Evolutionary conservation across 768 basidiomycete species (phyloP).

Genomic region (Hericium rajendrae): DNA sequence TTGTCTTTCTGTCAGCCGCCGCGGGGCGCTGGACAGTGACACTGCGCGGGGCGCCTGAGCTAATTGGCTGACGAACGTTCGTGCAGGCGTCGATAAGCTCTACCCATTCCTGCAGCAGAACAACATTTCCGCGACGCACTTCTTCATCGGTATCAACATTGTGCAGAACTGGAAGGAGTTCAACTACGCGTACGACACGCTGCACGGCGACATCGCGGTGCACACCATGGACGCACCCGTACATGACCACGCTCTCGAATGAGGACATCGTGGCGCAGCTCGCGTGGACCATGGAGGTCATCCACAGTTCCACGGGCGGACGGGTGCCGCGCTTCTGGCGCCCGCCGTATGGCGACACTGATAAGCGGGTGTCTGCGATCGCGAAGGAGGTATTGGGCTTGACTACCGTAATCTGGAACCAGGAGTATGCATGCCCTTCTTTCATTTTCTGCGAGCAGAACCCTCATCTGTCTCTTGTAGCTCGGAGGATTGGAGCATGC

Average conservation of each 20-base stretch:
- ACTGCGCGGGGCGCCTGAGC: neutral
- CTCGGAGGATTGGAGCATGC: slow-evolving; percentile 72
- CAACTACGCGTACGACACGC: slow-evolving; percentile 21
- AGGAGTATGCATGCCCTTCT: slow-evolving; percentile 17
- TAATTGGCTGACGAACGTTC: neutral
- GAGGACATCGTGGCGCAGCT: slow-evolving; percentile 62
- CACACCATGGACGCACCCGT: slow-evolving; percentile 70
- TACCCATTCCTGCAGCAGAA: slow-evolving; percentile 30
- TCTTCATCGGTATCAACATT: slow-evolving; percentile 37
- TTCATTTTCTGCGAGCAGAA: slow-evolving; percentile 1
- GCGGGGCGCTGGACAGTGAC: neutral
- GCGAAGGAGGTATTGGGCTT: slow-evolving; percentile 83
- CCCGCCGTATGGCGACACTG: slow-evolving; percentile 82
- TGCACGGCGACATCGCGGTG: slow-evolving; percentile 30
- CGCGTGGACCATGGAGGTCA: slow-evolving; percentile 74
- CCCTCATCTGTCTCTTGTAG: slow-evolving; percentile 23
- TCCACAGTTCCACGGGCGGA: slow-evolving; percentile 75
- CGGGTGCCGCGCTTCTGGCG: slow-evolving; percentile 71
- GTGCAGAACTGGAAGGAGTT: slow-evolving; percentile 24
- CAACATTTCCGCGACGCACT: slow-evolving; percentile 32
- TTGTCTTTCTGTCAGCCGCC: neutral
- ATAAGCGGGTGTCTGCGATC: slow-evolving; percentile 77
- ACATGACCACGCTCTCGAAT: slow-evolving; percentile 72
- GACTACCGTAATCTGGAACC: slow-evolving; percentile 72
- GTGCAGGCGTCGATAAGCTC: slow-evolving; percentile 21